phyloP scores from a whole-genome alignment of 192 early-diverging fungal genomes.

The Entomortierella chlamydospora region DNA sequence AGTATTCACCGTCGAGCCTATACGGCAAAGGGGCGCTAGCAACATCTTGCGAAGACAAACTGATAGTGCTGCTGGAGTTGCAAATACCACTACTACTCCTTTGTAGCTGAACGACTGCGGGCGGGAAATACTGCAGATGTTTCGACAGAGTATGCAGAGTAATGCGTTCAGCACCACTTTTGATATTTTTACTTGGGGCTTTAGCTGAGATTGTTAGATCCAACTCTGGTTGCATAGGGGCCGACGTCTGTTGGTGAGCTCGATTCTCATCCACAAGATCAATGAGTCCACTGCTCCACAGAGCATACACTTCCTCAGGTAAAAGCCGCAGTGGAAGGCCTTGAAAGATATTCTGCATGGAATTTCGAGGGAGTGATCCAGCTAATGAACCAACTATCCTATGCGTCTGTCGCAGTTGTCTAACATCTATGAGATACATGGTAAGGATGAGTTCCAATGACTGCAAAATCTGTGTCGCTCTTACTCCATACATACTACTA shows the following conservation, averaged over 20 bases:
- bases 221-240: neutral
- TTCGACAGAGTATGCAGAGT: neutral
- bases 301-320: slow-evolving; percentile 76
- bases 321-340: slow-evolving; percentile 78
- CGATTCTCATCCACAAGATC: slow-evolving; percentile 19
- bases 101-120: neutral
- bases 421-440: slow-evolving; percentile 53
- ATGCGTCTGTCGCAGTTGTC: slow-evolving; percentile 63
- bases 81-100: too few relatives aligned
- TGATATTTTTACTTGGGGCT: neutral
- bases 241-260: slow-evolving; percentile 5
- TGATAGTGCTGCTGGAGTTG: neutral
- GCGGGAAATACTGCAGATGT: neutral
- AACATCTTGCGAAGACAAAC: neutral
- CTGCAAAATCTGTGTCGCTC: too few relatives aligned
- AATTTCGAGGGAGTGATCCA: slow-evolving; percentile 74
- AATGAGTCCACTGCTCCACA: slow-evolving; percentile 57
- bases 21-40: too few relatives aligned
- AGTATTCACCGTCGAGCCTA: neutral
- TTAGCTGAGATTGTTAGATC: too few relatives aligned
- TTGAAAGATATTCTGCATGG: slow-evolving; percentile 83
- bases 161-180: neutral
- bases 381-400: slow-evolving; percentile 76
- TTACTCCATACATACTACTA: neutral
- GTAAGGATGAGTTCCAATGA: neutral